A percentile compares a stretch with the other conserved stretches of the same genome.
These are phyloP conservation scores for Amaranthus hypochondriacus DNA, from an alignment of 148 eudicot genomes.

Conservation along the genomic window DNA sequence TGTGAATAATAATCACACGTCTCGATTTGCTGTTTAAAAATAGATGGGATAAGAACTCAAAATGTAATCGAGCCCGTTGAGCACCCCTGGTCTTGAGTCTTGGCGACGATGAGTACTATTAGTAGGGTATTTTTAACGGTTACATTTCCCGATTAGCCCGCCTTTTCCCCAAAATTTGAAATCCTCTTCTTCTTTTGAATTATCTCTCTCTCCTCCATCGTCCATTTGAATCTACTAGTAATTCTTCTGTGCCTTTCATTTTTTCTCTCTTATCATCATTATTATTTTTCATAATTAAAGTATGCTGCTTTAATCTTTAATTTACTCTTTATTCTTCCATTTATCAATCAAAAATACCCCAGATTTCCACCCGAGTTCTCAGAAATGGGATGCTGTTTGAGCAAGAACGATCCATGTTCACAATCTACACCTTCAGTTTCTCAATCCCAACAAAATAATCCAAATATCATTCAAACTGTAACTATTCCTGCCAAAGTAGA, in stretches of 20 bases:
- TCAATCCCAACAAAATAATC: slow-evolving; percentile 3
- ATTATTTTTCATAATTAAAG: neutral
- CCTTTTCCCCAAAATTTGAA: slow-evolving; percentile 1
- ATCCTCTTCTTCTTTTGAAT: slow-evolving; percentile 8
- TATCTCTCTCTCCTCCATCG: slow-evolving; percentile 14
- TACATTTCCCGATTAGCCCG: no score
- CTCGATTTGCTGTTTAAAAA: no score
- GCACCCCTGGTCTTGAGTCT: no score
- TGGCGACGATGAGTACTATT: no score
- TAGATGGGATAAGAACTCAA: no score
- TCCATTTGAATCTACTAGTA: slow-evolving; percentile 13
- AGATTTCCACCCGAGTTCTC: neutral
- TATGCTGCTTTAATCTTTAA: slow-evolving; percentile 5
- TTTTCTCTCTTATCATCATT: neutral
- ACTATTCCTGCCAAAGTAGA: slow-evolving; percentile 22
- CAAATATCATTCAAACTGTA: neutral
- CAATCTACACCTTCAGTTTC: neutral
- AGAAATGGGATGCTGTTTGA: slow-evolving; percentile 80
- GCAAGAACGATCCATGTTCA: slow-evolving; percentile 49
- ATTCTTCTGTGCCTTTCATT: slow-evolving; percentile 8
- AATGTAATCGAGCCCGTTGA: no score
- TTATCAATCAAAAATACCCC: neutral
- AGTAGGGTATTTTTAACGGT: no score
- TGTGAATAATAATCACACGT: no score
- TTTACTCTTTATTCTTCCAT: neutral